phyloP scores from a whole-genome alignment of 495 filamentous ascomycete species.

The Penicillium verhagenii region DNA sequence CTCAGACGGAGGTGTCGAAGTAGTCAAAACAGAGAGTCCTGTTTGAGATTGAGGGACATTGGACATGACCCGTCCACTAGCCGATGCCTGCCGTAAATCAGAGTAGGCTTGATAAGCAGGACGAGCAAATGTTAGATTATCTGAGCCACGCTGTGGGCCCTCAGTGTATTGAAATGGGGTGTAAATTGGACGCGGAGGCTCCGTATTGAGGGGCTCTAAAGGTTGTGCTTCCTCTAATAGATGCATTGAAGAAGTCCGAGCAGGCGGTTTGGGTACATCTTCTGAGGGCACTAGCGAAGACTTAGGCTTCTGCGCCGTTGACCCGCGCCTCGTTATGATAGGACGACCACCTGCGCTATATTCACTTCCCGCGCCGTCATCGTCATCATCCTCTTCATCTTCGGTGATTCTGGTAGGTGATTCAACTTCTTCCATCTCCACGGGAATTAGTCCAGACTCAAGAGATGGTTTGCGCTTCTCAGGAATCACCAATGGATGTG shows the following conservation, averaged over 20 bases:
- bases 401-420: slow-evolving; percentile 7
- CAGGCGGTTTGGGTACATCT: slow-evolving; percentile 7
- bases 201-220: slow-evolving; percentile 33
- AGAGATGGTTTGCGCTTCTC: slow-evolving; percentile 16
- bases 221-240: slow-evolving; percentile 18
- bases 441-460: slow-evolving; percentile 40
- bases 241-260: slow-evolving; percentile 28
- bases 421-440: slow-evolving; percentile 27
- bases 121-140: slow-evolving; percentile 36
- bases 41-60: slow-evolving; percentile 27
- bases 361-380: slow-evolving; percentile 26
- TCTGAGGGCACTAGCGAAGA: slow-evolving; percentile 11
- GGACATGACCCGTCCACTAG: slow-evolving; percentile 46
- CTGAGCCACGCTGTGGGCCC: slow-evolving; percentile 47
- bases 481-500: slow-evolving; percentile 8
- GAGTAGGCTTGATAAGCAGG: slow-evolving; percentile 50
- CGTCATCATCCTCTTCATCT: slow-evolving; percentile 22
- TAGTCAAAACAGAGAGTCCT: slow-evolving; percentile 16
- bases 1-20: slow-evolving; percentile 18
- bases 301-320: slow-evolving; percentile 14
- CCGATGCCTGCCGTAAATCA: slow-evolving; percentile 43
- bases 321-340: slow-evolving; percentile 23
- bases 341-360: slow-evolving; percentile 54
- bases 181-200: slow-evolving; percentile 47
- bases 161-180: slow-evolving; percentile 49